phyloP scores from a whole-genome alignment of 768 basidiomycete genomes.

The Paxillus ammoniavirescens region DNA sequence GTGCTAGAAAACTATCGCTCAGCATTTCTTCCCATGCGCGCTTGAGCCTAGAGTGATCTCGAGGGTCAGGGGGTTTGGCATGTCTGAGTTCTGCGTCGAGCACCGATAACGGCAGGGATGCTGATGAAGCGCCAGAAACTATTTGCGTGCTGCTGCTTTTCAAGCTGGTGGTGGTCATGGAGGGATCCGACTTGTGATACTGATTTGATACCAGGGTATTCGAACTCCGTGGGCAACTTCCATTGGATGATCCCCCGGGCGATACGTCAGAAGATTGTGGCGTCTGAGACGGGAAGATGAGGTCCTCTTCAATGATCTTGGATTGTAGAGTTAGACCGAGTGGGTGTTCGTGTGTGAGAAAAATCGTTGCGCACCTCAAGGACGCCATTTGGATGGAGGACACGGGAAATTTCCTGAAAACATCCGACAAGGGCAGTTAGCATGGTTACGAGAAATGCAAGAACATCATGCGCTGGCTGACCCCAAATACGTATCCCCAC shows the following conservation, averaged over 20 bases:
- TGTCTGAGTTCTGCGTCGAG: constrained; percentile 10
- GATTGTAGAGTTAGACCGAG: constrained; percentile 7
- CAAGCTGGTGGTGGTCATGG: constrained; percentile 11
- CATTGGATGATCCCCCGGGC: constrained; percentile 16
- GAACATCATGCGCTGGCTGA: constrained; percentile 23
- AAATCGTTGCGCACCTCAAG: constrained; percentile 51
- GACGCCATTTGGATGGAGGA: constrained; percentile 59
- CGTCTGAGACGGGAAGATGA: constrained; percentile 60
- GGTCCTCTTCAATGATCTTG: constrained; percentile 73
- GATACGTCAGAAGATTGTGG: constrained; percentile 4
- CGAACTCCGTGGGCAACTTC: constrained; percentile 32
- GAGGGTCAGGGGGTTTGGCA: constrained; percentile 40
- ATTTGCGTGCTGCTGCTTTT: constrained; percentile 13
- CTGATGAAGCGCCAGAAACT: constrained; percentile 16
- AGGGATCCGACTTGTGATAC: constrained; percentile 25
- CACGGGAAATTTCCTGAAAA: constrained; percentile 61
- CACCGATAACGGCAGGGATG: constrained; percentile 19
- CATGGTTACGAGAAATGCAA: constrained; percentile 15
- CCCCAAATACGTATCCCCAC: constrained; percentile 70
- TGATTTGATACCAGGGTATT: constrained; percentile 42
- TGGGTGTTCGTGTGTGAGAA: neutral
- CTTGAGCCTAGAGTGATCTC: constrained; percentile 62
- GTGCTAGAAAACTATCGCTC: constrained; percentile 50
- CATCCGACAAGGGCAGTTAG: constrained; percentile 4
- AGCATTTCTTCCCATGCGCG: constrained; percentile 71